Evolutionary conservation across 2,329 filamentous ascomycete genomes (phyloP).

Genomic region (Intubia oerlemansii): DNA sequence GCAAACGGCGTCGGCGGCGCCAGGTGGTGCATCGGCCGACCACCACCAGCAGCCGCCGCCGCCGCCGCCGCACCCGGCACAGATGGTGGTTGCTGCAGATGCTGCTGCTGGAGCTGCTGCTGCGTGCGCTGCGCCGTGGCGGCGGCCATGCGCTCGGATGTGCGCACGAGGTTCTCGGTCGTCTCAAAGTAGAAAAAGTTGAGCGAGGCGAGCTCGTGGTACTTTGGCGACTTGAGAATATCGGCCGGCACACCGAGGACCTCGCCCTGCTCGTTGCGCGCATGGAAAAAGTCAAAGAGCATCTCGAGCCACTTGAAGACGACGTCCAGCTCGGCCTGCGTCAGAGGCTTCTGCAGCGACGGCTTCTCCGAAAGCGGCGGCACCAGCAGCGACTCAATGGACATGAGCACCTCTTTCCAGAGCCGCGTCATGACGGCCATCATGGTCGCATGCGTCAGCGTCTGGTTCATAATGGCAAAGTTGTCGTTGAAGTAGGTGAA

Average conservation of each 20-base stretch:
- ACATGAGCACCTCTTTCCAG: conserved; percentile 93
- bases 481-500: conserved; percentile 97
- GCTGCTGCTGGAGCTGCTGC: conserved; percentile 40
- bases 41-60: too few relatives aligned
- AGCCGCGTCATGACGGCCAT: conserved; percentile 92
- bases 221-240: conserved; percentile 90
- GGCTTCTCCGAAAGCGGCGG: conserved; percentile 90
- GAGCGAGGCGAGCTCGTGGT: conserved; percentile 85
- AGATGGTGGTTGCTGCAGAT: too few relatives aligned
- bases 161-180: conserved; percentile 76
- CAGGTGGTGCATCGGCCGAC: conserved; percentile 32
- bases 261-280: conserved; percentile 61
- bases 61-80: conserved; percentile 12
- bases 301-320: conserved; percentile 88
- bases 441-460: conserved; percentile 89
- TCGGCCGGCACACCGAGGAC: conserved; percentile 77
- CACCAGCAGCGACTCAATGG: conserved; percentile 74
- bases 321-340: conserved; percentile 75
- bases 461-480: conserved; percentile 97
- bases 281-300: conserved; percentile 88
- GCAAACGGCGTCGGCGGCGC: conserved; percentile 27
- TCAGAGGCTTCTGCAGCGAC: conserved; percentile 64
- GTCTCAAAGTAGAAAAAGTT: conserved; percentile 98
- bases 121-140: conserved; percentile 60
- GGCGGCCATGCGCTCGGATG: conserved; percentile 88